Evolutionary conservation across 345 rosid species (phyloP).

Genomic region (Jatropha curcas): DNA sequence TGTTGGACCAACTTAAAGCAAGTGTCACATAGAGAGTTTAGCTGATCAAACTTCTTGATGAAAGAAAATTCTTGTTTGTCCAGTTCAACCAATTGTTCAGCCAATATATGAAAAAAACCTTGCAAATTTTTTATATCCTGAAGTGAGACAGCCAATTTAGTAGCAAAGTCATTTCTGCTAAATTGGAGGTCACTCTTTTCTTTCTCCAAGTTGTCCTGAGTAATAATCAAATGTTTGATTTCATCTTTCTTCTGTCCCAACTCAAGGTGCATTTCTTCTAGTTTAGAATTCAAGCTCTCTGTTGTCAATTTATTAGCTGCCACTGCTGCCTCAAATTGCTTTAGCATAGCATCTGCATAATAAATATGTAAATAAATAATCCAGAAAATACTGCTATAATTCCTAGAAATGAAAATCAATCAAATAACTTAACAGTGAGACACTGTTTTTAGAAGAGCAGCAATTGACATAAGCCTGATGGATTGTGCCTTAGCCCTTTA

Average conservation of each 20-base stretch:
- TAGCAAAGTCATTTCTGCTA: slow-evolving; percentile 46
- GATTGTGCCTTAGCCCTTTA: neutral
- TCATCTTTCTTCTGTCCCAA: slow-evolving; percentile 59
- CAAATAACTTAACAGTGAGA: neutral
- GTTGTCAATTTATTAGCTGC: slow-evolving; percentile 41
- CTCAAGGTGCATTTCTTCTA: slow-evolving; percentile 50
- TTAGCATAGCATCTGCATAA: slow-evolving; percentile 55
- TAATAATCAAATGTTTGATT: slow-evolving; percentile 44
- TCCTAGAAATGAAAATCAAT: neutral
- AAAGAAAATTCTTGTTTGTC: slow-evolving; percentile 55
- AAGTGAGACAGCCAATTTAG: slow-evolving; percentile 45
- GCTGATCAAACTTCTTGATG: slow-evolving; percentile 47
- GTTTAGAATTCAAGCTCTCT: slow-evolving; percentile 56
- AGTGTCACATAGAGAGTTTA: slow-evolving; percentile 50
- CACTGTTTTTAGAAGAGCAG: neutral
- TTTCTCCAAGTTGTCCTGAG: slow-evolving; percentile 56
- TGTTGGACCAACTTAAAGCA: slow-evolving; percentile 52
- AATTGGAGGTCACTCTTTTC: slow-evolving; percentile 52
- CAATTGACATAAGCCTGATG: neutral
- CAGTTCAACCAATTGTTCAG: slow-evolving; percentile 55
- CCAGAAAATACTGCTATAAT: neutral
- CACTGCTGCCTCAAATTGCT: slow-evolving; percentile 45
- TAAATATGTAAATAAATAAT: slow-evolving; percentile 4
- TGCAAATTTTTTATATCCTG: slow-evolving; percentile 58
- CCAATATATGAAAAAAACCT: slow-evolving; percentile 45